These are phyloP conservation scores for Mycena citricolor DNA, from an alignment of 1,284 basidiomycete species.

Conservation along the genomic window DNA sequence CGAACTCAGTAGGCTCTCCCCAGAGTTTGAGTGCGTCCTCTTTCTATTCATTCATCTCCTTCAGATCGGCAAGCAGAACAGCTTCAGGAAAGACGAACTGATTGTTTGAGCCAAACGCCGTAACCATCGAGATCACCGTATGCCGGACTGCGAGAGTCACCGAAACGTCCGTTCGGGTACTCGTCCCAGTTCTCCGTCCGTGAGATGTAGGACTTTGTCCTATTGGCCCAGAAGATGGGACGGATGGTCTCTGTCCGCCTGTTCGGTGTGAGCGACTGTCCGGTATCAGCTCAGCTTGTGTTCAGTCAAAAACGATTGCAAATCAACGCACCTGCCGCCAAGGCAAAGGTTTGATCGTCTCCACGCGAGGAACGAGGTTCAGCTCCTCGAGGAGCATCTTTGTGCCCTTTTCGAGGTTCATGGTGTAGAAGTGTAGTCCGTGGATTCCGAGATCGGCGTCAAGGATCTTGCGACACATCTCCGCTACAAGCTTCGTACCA, in stretches of 20 bases:
- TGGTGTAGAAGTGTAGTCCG: constrained; percentile 95
- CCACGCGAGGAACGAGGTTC: constrained; percentile 79
- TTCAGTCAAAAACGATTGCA: constrained; percentile 5
- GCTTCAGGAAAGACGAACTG: constrained; percentile 46
- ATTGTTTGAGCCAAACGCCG: constrained; percentile 82
- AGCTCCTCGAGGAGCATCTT: constrained; percentile 90
- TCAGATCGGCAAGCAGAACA: constrained; percentile 13
- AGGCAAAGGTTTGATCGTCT: constrained; percentile 86
- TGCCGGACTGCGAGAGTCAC: constrained; percentile 94
- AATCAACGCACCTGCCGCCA: constrained; percentile 78
- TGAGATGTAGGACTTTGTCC: constrained; percentile 87
- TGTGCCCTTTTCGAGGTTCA: constrained; percentile 96
- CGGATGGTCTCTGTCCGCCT: constrained; percentile 87
- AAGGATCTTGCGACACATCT: constrained; percentile 84
- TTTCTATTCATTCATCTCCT: constrained; percentile 51
- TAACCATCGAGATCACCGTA: constrained; percentile 98
- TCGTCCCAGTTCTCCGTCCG: constrained; percentile 98
- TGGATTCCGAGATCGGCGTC: constrained; percentile 78
- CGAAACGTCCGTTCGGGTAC: constrained; percentile 98
- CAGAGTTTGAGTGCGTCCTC: constrained; percentile 86
- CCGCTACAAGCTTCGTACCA: constrained; percentile 85
- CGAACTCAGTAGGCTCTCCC: constrained; percentile 75
- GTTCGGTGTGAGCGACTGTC: constrained; percentile 82
- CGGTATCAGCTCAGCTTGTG: constrained; percentile 20
- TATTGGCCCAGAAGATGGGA: constrained; percentile 96